A percentile compares a stretch with the other conserved stretches of the same genome.
These are phyloP conservation scores for Dichotomopilus funicola DNA, from an alignment of 2,329 filamentous ascomycete species.

Conservation along the genomic window DNA sequence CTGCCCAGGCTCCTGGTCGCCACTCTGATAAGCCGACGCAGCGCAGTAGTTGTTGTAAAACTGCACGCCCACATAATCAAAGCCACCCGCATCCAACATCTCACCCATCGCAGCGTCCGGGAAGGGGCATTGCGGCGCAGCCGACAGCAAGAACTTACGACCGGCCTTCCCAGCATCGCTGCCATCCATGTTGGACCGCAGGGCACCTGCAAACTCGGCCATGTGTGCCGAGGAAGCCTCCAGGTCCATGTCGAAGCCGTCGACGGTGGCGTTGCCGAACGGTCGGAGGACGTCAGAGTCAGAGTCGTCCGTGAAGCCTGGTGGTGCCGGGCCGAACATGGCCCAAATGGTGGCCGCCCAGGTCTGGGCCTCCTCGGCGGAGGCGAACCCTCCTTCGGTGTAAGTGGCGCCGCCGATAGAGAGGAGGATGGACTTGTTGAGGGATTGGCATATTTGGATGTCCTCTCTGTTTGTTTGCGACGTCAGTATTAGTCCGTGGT, in stretches of 20 bases:
- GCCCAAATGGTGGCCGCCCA: conserved; percentile 61
- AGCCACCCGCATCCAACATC: conserved; percentile 47
- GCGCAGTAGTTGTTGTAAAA: conserved; percentile 68
- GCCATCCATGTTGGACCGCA: conserved; percentile 49
- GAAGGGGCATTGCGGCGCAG: conserved; percentile 62
- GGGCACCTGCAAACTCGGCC: conserved; percentile 50
- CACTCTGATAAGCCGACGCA: conserved; percentile 42
- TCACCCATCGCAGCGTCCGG: conserved; percentile 54
- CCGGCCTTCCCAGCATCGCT: conserved; percentile 35
- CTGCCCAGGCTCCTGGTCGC: conserved; percentile 39
- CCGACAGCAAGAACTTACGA: conserved; percentile 54
- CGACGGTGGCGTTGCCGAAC: conserved; percentile 58
- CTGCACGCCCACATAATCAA: conserved; percentile 58
- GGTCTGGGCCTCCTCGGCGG: conserved; percentile 42
- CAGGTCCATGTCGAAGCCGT: conserved; percentile 75
- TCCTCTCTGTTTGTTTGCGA: conserved; percentile 33
- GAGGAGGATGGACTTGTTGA: conserved; percentile 63
- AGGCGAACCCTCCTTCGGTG: conserved; percentile 59
- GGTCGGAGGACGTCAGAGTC: conserved; percentile 46
- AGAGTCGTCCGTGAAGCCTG: conserved; percentile 4
- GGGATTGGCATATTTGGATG: conserved; percentile 54
- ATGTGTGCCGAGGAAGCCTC: conserved; percentile 56
- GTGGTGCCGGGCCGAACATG: conserved; percentile 55
- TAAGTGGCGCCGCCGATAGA: conserved; percentile 68
- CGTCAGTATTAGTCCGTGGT: background rate